phyloP scores from a whole-genome alignment of 1,284 basidiomycete genomes.

The Austropuccinia psidii region DNA sequence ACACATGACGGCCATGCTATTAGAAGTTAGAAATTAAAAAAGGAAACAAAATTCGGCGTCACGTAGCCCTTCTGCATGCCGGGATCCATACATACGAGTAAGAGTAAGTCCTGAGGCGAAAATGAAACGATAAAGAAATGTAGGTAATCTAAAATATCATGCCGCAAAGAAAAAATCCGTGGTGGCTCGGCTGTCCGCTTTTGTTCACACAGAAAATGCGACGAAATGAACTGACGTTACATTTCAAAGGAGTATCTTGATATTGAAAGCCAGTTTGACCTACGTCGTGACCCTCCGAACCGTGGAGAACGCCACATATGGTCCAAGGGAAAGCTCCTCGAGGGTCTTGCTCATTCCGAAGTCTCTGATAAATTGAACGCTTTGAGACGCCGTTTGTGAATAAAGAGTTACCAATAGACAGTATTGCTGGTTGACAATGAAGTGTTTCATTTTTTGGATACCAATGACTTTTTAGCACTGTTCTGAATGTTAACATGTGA shows the following conservation, averaged over 20 bases:
- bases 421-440: slow-evolving; percentile 1
- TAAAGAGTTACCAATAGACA: slow-evolving; percentile 1
- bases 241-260: not conserved
- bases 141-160: slow-evolving; percentile 22
- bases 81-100: too few species aligned
- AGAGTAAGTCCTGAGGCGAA: slow-evolving; percentile 9
- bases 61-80: too few species aligned
- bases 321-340: slow-evolving; percentile 12
- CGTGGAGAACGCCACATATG: not conserved
- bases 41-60: too few species aligned
- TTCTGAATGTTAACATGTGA: not conserved
- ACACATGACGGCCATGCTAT: slow-evolving; percentile 21
- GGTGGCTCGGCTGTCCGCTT: too few species aligned
- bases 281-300: slow-evolving; percentile 5
- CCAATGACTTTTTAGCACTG: slow-evolving; percentile 3
- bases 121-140: slow-evolving; percentile 7
- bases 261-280: slow-evolving; percentile 14
- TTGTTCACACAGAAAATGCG: too few species aligned
- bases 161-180: not conserved
- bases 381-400: slow-evolving; percentile 7
- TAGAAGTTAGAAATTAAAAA: too few species aligned
- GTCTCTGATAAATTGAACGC: too few species aligned
- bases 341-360: not conserved
- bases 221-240: not conserved
- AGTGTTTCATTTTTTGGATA: not conserved